Base-by-base conservation (phyloP, 1,284 basidiomycete genomes). In the Hemileia vastatrix region DNA sequence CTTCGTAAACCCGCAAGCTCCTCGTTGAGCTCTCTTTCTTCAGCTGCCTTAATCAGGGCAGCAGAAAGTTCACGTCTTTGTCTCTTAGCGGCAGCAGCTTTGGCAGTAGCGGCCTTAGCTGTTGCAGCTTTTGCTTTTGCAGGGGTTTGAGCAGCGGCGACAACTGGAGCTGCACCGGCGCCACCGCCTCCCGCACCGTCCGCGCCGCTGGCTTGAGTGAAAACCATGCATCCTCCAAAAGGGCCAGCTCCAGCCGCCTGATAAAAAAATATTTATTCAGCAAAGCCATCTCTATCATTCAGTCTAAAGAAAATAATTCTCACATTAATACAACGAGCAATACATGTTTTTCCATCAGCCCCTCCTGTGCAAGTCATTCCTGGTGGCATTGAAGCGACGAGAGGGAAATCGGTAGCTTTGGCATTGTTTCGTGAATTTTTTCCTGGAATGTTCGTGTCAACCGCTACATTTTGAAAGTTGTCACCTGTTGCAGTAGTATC, bases 191-290 rank as follows among this genome's bases (percentile, higher is more conserved):
- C n/a, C n/a, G n/a, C n/a, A n/a, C n/a, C n/a, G n/a, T n/a, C n/a
- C n/a, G n/a, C n/a, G n/a, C n/a, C n/a, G n/a, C n/a, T n/a, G n/a
- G n/a, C n/a, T 31, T 60, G 58, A n/a, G 58, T 60, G 24, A 60
- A 60, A 6, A 51, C 58, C 58, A 60, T 60, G 15, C 58, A 60
- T 40, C 58, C 58, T 5, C 58, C 58, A 43, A 47, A 60, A 4
- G 58, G 58, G 2, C 58, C 58, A 13, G n/a, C 27, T 24, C 36
- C 31, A 36, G 50, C 51, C 1, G 15, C 43, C 58, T 60, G n/a
- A 11, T 3, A 33, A 18, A 21, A 40, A 1, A 43, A 6, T 0
- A n/a, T 32, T 24, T 9, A 6, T 43, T 11, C 50, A 33, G 19
- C 4, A 43, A 27, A 13, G 11, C n/a, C n/a, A n/a, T n/a, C n/a